Conservation (phyloP, 352 stramenopile species). For the Phytophthora cryptogea region DNA sequence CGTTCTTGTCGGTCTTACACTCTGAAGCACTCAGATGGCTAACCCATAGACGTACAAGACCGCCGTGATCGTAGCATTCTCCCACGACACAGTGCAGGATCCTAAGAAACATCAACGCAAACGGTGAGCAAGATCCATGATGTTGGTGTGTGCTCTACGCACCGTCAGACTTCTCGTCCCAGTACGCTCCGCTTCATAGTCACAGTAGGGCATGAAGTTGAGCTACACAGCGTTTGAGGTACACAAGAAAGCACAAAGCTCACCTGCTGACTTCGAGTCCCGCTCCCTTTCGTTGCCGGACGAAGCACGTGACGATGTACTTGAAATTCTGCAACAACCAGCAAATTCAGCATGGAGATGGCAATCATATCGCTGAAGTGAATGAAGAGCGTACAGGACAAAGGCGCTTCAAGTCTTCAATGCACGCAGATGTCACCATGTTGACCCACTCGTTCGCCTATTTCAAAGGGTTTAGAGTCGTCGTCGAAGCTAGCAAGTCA, state of each 20-base stretch:
- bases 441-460: conserved; percentile 78
- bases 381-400: conserved; percentile 43
- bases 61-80: conserved; percentile 72
- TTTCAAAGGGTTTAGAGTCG: background rate
- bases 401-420: conserved; percentile 69
- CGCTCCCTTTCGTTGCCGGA: conserved; percentile 68
- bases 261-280: conserved; percentile 67
- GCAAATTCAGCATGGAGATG: background rate
- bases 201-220: background rate
- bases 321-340: conserved; percentile 75
- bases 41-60: conserved; percentile 75
- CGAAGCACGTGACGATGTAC: conserved; percentile 76
- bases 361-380: background rate
- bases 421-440: conserved; percentile 62
- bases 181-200: conserved; percentile 51
- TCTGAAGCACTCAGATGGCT: conserved; percentile 31
- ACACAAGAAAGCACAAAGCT: background rate
- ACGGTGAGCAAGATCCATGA: background rate
- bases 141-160: conserved; percentile 1
- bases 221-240: background rate
- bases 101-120: conserved; percentile 29
- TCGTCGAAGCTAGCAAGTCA: background rate
- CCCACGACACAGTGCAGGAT: conserved; percentile 73
- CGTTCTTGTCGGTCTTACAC: background rate
- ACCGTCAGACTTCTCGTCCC: conserved; percentile 81